Percentiles rank a stretch among this genome's conserved stretches.
Conservation (phyloP, 1,284 basidiomycete genomes). For the Meripilus lineatus region DNA sequence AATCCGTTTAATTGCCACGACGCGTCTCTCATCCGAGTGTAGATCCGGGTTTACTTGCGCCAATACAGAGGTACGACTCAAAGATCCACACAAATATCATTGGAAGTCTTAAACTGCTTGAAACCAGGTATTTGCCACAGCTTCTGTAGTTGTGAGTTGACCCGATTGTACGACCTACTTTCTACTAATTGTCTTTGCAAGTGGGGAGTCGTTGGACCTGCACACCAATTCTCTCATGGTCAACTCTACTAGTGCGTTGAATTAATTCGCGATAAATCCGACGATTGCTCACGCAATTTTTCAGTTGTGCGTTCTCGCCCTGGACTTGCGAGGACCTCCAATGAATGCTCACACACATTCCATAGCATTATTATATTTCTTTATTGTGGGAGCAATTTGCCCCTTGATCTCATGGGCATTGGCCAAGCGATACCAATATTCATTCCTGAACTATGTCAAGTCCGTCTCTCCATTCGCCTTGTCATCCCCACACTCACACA, state of each 20-base stretch:
- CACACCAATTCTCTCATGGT: slow-evolving; percentile 35
- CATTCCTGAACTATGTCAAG: slow-evolving; percentile 40
- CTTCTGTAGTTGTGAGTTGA: slow-evolving; percentile 25
- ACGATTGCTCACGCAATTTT: not conserved
- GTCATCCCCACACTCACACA: not conserved
- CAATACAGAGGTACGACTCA: slow-evolving; percentile 30
- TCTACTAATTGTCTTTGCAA: slow-evolving; percentile 7
- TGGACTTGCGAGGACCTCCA: slow-evolving; percentile 4
- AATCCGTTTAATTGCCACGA: not conserved
- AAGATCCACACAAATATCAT: not conserved
- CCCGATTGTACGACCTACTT: not conserved
- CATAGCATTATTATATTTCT: slow-evolving; percentile 37
- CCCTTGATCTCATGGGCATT: slow-evolving; percentile 37
- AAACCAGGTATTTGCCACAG: slow-evolving; percentile 27
- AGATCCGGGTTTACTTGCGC: slow-evolving; percentile 39
- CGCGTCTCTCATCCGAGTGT: not conserved
- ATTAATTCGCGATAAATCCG: not conserved
- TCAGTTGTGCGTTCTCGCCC: slow-evolving; percentile 16
- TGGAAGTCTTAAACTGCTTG: not conserved
- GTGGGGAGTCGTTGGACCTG: slow-evolving; percentile 40
- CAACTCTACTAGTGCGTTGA: slow-evolving; percentile 33
- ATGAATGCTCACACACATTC: slow-evolving; percentile 8
- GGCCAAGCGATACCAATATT: slow-evolving; percentile 30
- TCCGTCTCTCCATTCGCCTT: slow-evolving; percentile 17
- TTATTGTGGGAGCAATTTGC: slow-evolving; percentile 41